These are phyloP conservation scores for Solidago caesia DNA, from an alignment of 129 eudicot genomes.

Conservation along the genomic window DNA sequence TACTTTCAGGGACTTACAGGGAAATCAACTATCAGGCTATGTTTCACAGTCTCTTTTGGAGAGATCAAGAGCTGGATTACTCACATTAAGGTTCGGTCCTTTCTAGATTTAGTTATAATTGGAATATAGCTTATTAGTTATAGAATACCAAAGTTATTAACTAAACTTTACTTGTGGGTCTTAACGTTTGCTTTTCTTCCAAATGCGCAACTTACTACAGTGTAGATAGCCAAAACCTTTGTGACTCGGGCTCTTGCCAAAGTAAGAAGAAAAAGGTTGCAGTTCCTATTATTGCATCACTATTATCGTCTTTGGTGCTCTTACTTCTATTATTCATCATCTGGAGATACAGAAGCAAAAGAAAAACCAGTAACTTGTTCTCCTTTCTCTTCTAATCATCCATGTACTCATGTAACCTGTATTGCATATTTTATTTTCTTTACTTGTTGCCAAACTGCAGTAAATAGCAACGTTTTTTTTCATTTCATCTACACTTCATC, in stretches of 20 bases:
- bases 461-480: neutral
- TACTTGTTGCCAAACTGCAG: neutral
- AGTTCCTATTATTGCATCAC: slow-evolving; percentile 31
- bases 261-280: slow-evolving; percentile 21
- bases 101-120: slow-evolving; percentile 1
- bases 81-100: slow-evolving; percentile 26
- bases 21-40: slow-evolving; percentile 33
- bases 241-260: slow-evolving; percentile 32
- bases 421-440: neutral
- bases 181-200: neutral
- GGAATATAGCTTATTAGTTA: neutral
- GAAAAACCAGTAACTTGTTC: slow-evolving; percentile 23
- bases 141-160: too few relatives aligned
- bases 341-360: slow-evolving; percentile 35
- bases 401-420: too few relatives aligned
- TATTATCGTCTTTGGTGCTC: slow-evolving; percentile 18
- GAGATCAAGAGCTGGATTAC: slow-evolving; percentile 33
- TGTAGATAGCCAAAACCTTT: slow-evolving; percentile 28
- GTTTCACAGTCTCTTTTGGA: slow-evolving; percentile 31
- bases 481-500: neutral
- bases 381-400: neutral
- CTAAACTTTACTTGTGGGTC: neutral
- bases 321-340: slow-evolving; percentile 18
- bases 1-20: slow-evolving; percentile 26
- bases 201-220: slow-evolving; percentile 17